Conservation (phyloP, 192 early-diverging fungal species). For the Chytriomyces hyalinus region DNA sequence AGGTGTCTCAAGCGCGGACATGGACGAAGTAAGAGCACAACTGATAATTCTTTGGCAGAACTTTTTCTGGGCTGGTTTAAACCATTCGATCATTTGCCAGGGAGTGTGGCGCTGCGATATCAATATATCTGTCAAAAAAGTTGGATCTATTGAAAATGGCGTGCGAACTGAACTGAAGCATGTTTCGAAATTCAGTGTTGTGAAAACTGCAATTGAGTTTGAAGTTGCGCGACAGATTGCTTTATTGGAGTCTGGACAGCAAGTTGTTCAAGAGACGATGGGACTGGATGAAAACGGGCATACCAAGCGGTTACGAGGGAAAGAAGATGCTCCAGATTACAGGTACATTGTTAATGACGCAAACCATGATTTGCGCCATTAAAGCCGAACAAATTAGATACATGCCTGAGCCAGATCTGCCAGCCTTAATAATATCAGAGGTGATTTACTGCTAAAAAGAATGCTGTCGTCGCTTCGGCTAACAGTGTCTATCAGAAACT, state of each 20-base stretch:
- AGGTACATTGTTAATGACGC: constrained; percentile 38
- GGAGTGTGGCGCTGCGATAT: constrained; percentile 91
- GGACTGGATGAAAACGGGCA: constrained; percentile 72
- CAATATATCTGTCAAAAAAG: constrained; percentile 78
- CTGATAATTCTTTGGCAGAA: not conserved
- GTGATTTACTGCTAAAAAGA: not conserved
- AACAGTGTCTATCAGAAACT: not conserved
- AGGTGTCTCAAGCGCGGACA: constrained; percentile 75
- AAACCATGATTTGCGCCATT: too few relatives aligned
- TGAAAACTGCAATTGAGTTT: constrained; percentile 63
- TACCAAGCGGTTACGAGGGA: constrained; percentile 75
- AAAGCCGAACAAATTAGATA: constrained; percentile 45
- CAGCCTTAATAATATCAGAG: constrained; percentile 56
- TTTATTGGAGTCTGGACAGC: constrained; percentile 57
- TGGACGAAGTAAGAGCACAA: constrained; percentile 74
- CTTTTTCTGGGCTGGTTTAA: constrained; percentile 2
- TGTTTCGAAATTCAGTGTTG: constrained; percentile 44
- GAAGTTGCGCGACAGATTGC: constrained; percentile 80
- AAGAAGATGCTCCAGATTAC: constrained; percentile 89
- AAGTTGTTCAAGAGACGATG: constrained; percentile 76
- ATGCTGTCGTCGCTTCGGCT: not conserved
- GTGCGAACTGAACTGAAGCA: constrained; percentile 50
- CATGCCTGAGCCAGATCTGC: constrained; percentile 84
- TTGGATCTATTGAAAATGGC: constrained; percentile 13
- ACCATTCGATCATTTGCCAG: constrained; percentile 27